Evolutionary conservation across 768 basidiomycete genomes (phyloP), one percentile per base, ranked within the genome.

Genomic region (Kwoniella bestiolae): DNA sequence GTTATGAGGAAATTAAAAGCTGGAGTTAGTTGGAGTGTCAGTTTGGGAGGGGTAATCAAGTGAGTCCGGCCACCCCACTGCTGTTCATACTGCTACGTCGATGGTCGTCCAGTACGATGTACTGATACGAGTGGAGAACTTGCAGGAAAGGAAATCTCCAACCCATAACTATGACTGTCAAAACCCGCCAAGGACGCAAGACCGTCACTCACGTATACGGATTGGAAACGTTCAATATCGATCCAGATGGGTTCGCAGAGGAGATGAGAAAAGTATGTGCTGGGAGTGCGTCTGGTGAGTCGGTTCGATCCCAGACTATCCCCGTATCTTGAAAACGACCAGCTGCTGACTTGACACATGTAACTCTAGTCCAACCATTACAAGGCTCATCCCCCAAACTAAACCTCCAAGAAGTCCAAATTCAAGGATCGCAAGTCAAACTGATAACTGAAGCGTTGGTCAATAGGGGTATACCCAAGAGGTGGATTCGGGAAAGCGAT

Each of bases 361-460:
- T 28, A 6, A 53, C 18, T 31, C 23, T 67, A 74, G 75, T 76
- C 3, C 68, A 69, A 65, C 72, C 78, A 2, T 52, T 78, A 31
- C 51, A 46, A 0, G 76, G 76, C 2, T 69, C 72, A n/a, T 74
- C 75, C 29, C 77, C 74, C 8, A 75, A 77, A 47, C 44, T 79
- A 7, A 66, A 70, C 34, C 63, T 75, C 29, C 70, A 91, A 57
- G 91, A 94, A 72, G 87, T 96, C 8, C 83, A 90, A 67, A 88
- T 95, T 0, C 94, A 95, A 74, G 94, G 94, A 1, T 90, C 90
- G 67, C 92, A 95, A 72, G 83, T 84, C 21, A 85, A 86, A 68
- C 82, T 83, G 2, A 89, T 92, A 11, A 82, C 84, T 9, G 89
- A 90, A 4, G 85, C 91, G 65, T 78, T 96, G 44, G 77, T 85